These are phyloP conservation scores for Entonaema liquescens DNA, from an alignment of 495 filamentous ascomycete genomes.

Conservation along the genomic window DNA sequence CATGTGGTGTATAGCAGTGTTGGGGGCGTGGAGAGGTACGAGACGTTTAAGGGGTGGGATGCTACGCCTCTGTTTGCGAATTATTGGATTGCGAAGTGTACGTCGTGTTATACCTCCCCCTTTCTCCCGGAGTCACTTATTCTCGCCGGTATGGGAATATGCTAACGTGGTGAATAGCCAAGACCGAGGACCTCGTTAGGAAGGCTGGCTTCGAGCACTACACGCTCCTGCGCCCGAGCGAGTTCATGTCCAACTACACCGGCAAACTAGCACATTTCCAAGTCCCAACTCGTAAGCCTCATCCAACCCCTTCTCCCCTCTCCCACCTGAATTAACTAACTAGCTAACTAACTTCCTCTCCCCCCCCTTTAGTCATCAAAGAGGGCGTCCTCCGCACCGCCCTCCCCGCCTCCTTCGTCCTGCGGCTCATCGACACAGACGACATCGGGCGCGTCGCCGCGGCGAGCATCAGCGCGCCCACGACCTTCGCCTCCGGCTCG, in stretches of 20 bases:
- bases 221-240: slow-evolving; percentile 67
- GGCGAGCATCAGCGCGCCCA: slow-evolving; percentile 57
- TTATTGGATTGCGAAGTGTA: slow-evolving; percentile 24
- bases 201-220: slow-evolving; percentile 52
- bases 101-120: neutral
- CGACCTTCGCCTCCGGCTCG: slow-evolving; percentile 37
- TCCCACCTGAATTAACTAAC: neutral
- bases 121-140: neutral
- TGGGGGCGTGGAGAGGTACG: slow-evolving; percentile 54
- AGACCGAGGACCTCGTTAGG: slow-evolving; percentile 47
- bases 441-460: slow-evolving; percentile 72
- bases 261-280: neutral
- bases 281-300: neutral
- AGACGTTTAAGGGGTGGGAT: slow-evolving; percentile 5
- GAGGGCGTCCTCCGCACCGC: slow-evolving; percentile 53
- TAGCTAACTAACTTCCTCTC: neutral
- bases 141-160: neutral
- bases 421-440: slow-evolving; percentile 63
- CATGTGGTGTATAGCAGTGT: slow-evolving; percentile 72
- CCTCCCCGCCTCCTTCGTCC: slow-evolving; percentile 49
- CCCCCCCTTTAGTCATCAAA: neutral
- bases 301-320: neutral
- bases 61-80: slow-evolving; percentile 1
- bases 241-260: slow-evolving; percentile 69
- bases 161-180: slow-evolving; percentile 2